phyloP scores from a whole-genome alignment of 805 yeast species.

The Suhomyces pyralidae region DNA sequence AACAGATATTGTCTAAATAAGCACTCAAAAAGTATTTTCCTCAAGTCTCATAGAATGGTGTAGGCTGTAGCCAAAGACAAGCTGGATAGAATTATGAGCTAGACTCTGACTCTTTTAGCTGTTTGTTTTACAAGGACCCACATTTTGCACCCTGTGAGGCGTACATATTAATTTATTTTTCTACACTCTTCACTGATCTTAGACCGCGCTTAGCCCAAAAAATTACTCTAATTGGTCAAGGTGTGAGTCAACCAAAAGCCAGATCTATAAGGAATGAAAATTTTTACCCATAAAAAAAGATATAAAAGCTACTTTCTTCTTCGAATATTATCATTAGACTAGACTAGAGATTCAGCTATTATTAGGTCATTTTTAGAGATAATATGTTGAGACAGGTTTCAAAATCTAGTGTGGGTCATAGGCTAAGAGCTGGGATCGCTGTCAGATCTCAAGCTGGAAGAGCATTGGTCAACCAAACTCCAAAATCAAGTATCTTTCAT shows the following conservation, averaged over 20 bases:
- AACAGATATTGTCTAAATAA: background rate
- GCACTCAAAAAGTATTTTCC: background rate
- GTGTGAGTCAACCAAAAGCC: conserved; percentile 10
- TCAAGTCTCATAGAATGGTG: background rate
- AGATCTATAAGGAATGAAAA: conserved; percentile 4
- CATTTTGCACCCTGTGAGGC: background rate
- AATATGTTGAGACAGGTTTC: conserved; percentile 21
- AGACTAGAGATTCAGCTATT: background rate
- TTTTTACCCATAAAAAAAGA: conserved; percentile 3
- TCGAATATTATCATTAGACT: background rate
- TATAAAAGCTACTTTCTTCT: conserved; percentile 1
- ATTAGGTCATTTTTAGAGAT: background rate
- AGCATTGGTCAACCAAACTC: background rate
- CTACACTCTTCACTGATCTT: conserved; percentile 23
- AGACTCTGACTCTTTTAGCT: background rate
- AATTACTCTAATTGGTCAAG: conserved; percentile 31
- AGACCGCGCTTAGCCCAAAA: conserved; percentile 38
- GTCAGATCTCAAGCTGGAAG: background rate
- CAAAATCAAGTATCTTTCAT: background rate
- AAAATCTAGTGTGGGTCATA: conserved; percentile 3
- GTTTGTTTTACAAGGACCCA: background rate
- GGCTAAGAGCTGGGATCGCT: conserved; percentile 4
- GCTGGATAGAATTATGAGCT: background rate
- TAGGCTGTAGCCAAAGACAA: background rate
- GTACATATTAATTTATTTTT: conserved; percentile 2